Base-by-base conservation (phyloP, 805 yeast genomes). In the Teunomyces tritomae region DNA sequence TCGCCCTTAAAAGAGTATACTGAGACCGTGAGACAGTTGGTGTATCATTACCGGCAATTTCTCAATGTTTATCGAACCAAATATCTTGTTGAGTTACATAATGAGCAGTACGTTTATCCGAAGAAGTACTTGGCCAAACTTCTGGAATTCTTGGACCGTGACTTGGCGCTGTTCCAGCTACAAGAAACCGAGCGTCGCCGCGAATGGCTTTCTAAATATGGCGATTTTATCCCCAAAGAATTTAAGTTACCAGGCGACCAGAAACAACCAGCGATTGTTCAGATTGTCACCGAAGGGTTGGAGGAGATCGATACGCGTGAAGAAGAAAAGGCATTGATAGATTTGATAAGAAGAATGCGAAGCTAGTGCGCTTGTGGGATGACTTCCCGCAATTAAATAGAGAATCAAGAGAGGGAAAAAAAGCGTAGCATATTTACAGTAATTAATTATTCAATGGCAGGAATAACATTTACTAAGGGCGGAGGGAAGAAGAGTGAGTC, bases 201-300 rank as follows among this genome's bases (percentile, higher is more conserved):
- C 33, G 55, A 53, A 27, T 73, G 77, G 77, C 51, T 70, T 14
- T 57, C 56, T 8, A 63, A 65, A 39, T 71, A 70, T 48, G 77
- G 76, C 8, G 67, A 64, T 35, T 73, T 63, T 46, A 70, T 73
- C 10, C 77, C 77, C 4, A 63, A 59, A 44, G 71, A 68, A 43
- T 69, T 73, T 51, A 53, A 50, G 39, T 56, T 73, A 1, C 76
- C 76, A 1, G 76, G 74, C 1, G 73, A 67, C 27, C 41, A 45
- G 27, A 58, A 55, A 36, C 68, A 67, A 51, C 77, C 77, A 1
- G 50, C 59, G 5, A 65, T 73, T 17, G 68, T 68, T 45, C 75
- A 72, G 57, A 70, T 73, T 5, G 54, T 70, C 13, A 73, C 77
- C 17, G 76, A 73, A 43, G 76, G 77, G 1, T 49, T 73, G 39